phyloP scores from a whole-genome alignment of 345 rosid genomes.

The Melastoma malabathricum region DNA sequence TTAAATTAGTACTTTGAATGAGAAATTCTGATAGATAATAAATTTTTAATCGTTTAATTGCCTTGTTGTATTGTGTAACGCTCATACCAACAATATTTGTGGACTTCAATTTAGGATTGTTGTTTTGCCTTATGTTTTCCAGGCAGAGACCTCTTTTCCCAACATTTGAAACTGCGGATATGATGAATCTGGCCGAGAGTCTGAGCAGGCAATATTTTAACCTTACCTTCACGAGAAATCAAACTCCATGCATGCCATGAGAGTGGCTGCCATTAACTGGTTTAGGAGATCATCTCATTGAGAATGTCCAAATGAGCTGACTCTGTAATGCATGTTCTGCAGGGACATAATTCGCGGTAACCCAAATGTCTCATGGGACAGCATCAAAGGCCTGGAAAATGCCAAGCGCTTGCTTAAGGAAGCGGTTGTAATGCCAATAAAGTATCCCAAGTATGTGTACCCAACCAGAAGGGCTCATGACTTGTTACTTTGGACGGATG shows the following conservation, averaged over 20 bases:
- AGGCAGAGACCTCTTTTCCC: slow-evolving; percentile 84
- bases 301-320: neutral
- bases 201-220: slow-evolving; percentile 46
- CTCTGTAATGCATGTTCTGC: slow-evolving; percentile 1
- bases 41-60: neutral
- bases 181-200: slow-evolving; percentile 74
- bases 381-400: slow-evolving; percentile 77
- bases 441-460: slow-evolving; percentile 77
- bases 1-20: neutral
- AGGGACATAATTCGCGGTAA: slow-evolving; percentile 94
- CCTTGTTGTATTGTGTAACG: neutral
- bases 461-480: slow-evolving; percentile 1
- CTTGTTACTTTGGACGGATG: neutral
- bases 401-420: slow-evolving; percentile 88
- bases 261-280: too few relatives aligned
- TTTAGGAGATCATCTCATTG: neutral
- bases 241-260: neutral
- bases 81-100: neutral
- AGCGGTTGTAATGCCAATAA: slow-evolving; percentile 99
- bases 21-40: too few relatives aligned
- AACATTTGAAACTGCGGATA: slow-evolving; percentile 76
- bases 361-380: slow-evolving; percentile 93
- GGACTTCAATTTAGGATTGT: neutral
- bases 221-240: neutral
- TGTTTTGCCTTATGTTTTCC: slow-evolving; percentile 10